phyloP scores from a whole-genome alignment of 306 rosid genomes.

The Fragaria nilgerrensis region DNA sequence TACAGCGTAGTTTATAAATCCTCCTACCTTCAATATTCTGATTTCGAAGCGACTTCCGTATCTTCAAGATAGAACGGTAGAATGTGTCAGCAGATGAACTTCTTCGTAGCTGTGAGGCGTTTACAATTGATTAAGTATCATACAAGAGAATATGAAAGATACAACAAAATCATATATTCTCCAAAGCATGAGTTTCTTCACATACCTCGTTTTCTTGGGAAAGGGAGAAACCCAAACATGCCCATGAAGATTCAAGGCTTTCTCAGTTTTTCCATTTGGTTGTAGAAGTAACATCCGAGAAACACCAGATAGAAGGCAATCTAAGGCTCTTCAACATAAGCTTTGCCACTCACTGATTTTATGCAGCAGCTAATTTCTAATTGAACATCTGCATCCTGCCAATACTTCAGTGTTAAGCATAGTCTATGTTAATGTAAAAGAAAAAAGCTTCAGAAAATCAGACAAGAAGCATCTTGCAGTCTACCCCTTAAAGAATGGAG shows the following conservation, averaged over 20 bases:
- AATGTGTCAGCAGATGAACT: constrained; percentile 29
- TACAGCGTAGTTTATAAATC: background rate
- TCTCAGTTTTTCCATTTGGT: constrained; percentile 28
- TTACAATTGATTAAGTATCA: background rate
- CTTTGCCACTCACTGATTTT: constrained; percentile 34
- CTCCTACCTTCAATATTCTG: constrained; percentile 29
- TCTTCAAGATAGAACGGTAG: constrained; percentile 28
- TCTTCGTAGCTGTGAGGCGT: constrained; percentile 32
- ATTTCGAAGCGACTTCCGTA: constrained; percentile 27
- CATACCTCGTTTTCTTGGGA: constrained; percentile 45
- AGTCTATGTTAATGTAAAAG: background rate
- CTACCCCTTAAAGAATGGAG: constrained; percentile 29
- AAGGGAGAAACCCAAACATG: constrained; percentile 41
- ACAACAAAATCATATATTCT: background rate
- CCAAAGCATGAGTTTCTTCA: background rate
- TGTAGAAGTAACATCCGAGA: constrained; percentile 43
- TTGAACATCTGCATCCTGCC: constrained; percentile 29
- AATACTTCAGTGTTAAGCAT: constrained; percentile 1
- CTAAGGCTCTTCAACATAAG: constrained; percentile 35
- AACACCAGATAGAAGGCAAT: constrained; percentile 35
- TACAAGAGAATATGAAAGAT: background rate
- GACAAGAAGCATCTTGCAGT: background rate
- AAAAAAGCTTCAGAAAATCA: background rate
- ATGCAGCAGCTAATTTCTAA: constrained; percentile 31
- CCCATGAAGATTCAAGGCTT: constrained; percentile 33